Conservation (phyloP, 306 rosid genomes). For the Lathyrus oleraceus region DNA sequence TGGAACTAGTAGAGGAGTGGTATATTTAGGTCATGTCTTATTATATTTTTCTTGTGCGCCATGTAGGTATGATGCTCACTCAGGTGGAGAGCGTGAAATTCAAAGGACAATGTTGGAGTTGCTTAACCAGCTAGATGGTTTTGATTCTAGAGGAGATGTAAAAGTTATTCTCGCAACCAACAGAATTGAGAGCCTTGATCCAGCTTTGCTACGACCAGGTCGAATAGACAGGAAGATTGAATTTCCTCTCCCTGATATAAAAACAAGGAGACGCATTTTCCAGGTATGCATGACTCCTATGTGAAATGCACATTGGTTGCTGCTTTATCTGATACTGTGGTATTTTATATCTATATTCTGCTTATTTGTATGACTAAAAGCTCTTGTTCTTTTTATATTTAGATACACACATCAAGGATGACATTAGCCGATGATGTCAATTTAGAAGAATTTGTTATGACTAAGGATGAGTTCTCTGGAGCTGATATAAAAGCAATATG, state of each 20-base stretch:
- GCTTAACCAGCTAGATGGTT: slow-evolving; percentile 92
- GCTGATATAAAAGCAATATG: slow-evolving; percentile 98
- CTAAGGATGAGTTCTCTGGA: slow-evolving; percentile 98
- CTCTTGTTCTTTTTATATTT: slow-evolving; percentile 30
- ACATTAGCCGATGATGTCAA: slow-evolving; percentile 97
- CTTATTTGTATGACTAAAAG: slow-evolving; percentile 16
- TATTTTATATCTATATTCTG: slow-evolving; percentile 14
- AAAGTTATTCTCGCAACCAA: slow-evolving; percentile 96
- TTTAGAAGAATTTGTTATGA: slow-evolving; percentile 96
- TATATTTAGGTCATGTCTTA: slow-evolving; percentile 9
- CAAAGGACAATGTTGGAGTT: slow-evolving; percentile 96
- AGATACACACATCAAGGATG: slow-evolving; percentile 99
- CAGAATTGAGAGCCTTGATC: slow-evolving; percentile 92
- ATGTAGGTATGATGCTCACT: slow-evolving; percentile 91
- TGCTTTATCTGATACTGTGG: neutral
- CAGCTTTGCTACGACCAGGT: slow-evolving; percentile 96
- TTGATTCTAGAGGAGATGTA: slow-evolving; percentile 97
- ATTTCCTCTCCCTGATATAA: slow-evolving; percentile 96
- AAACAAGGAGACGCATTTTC: slow-evolving; percentile 96
- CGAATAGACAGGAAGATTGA: slow-evolving; percentile 95
- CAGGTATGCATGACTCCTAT: slow-evolving; percentile 56
- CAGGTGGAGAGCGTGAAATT: slow-evolving; percentile 98
- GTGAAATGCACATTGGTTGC: slow-evolving; percentile 11
- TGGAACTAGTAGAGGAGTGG: neutral
- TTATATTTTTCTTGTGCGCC: slow-evolving; percentile 1